Percentiles rank a stretch among this genome's conserved stretches.
phyloP scores from a whole-genome alignment of 106 monocot genomes.

The Dactylorhiza incarnata region DNA sequence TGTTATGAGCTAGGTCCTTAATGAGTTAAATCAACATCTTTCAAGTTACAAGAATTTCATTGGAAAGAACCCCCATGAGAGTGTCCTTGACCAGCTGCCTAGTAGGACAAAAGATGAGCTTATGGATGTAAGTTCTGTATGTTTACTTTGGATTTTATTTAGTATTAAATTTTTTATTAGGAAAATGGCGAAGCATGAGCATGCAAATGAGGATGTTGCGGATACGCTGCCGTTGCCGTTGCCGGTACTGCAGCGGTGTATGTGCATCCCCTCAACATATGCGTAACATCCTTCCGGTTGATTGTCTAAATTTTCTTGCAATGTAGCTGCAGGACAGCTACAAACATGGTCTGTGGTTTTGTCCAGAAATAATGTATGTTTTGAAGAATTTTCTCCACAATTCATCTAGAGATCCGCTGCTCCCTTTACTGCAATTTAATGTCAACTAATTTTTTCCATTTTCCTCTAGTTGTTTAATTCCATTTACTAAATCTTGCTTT shows the following conservation, averaged over 20 bases:
- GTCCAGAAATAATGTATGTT: too few species aligned
- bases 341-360: neutral
- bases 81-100: conserved; percentile 67
- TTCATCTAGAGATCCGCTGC: too few species aligned
- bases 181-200: neutral
- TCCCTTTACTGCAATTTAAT: too few species aligned
- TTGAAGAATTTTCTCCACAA: too few species aligned
- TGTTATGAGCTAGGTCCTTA: conserved; percentile 77
- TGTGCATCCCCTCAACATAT: too few species aligned
- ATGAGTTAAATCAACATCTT: conserved; percentile 78
- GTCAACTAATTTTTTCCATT: too few species aligned
- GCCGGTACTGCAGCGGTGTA: too few species aligned
- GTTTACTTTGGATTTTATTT: neutral
- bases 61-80: conserved; percentile 73
- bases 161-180: neutral
- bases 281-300: neutral
- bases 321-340: neutral
- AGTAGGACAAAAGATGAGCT: conserved; percentile 66
- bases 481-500: too few species aligned
- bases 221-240: too few species aligned
- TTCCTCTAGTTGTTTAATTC: too few species aligned
- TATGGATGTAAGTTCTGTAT: conserved; percentile 58
- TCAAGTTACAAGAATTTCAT: conserved; percentile 79
- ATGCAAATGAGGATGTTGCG: neutral
- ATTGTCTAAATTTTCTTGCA: neutral